phyloP scores from a whole-genome alignment of 192 early-diverging fungal species.

The Diversispora epigaea region DNA sequence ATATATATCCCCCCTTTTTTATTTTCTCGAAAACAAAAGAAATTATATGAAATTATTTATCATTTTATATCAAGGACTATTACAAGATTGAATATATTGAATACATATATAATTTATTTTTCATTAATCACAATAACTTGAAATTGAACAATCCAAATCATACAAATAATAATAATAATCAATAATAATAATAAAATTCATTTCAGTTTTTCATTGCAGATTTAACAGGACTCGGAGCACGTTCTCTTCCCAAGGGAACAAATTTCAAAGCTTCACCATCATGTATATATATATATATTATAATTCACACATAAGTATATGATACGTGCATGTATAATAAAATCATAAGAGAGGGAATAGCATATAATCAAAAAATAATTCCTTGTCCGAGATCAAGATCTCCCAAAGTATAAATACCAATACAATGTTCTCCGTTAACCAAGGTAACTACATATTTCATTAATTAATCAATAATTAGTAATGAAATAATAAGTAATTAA shows the following conservation, averaged over 20 bases:
- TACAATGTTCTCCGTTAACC: conserved; percentile 31
- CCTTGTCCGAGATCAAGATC: conserved; percentile 24
- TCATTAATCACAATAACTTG: too few species aligned
- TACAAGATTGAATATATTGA: too few species aligned
- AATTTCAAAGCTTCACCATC: conserved; percentile 31
- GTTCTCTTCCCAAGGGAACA: conserved; percentile 23
- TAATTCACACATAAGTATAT: neutral
- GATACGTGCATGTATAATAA: neutral
- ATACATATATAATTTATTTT: too few species aligned
- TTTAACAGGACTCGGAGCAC: neutral
- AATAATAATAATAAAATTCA: too few species aligned
- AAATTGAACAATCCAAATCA: too few species aligned
- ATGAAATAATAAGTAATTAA: neutral
- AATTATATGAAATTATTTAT: too few species aligned
- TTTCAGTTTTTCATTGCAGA: too few species aligned
- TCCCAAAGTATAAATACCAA: conserved; percentile 22
- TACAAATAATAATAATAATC: too few species aligned
- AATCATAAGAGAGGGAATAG: too few species aligned
- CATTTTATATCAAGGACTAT: too few species aligned
- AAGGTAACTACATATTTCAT: conserved; percentile 1
- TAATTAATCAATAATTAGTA: neutral
- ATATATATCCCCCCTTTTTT: too few species aligned
- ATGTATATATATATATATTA: conserved; percentile 1
- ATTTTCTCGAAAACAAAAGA: too few species aligned
- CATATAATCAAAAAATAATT: conserved; percentile 35